Base-by-base conservation (phyloP, 495 filamentous ascomycete species). In the Daldinia caldariorum region DNA sequence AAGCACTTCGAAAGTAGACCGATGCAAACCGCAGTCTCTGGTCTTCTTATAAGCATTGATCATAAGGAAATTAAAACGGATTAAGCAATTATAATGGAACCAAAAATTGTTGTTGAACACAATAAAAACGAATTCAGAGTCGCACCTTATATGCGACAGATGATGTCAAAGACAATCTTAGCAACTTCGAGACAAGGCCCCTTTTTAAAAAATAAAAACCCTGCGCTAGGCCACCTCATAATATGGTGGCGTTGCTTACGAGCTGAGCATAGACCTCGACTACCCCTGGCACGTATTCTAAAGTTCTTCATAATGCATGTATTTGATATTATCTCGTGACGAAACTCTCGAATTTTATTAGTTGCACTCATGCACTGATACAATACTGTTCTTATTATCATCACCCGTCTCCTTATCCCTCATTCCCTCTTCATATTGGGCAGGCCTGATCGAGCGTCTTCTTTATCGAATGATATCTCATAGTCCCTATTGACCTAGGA, bases 101-200 rank as follows among this genome's bases (percentile, higher is more conserved):
- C 34, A 35, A 35, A 35, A 35, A 35, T 35, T 10, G 39, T 6
- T 5, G 39, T 43, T 43, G n/a, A 43, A 10, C 16, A 10, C 9
- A 7, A 35, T 35, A 10, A 0, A 7, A 35, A 7, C 34, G 6
- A 35, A 35, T 35, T 35, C 5, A 35, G 6, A 35, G 9, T 10
- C 34, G 6, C 6, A 7, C 2, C 34, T 35, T 0, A 47, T 22
- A 20, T 22, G 43, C 18, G 8, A 18, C 0, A 47, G 7, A 47
- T 47, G 43, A 47, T 47, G 43, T 47, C 43, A 47, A 47, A 47
- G 43, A 47, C 4, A 47, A 47, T 18, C 43, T 20, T 8, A 47
- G 43, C 20, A 47, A 47, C 43, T 18, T 18, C 9, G 12, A 22
- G 43, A 26, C 26, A 3, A 26, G 43, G 12, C 18, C 43, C 43